Evolutionary conservation across 2,329 filamentous ascomycete genomes (phyloP), one percentile per base, ranked within the genome.

Genomic region (Aspergillus nomiae): DNA sequence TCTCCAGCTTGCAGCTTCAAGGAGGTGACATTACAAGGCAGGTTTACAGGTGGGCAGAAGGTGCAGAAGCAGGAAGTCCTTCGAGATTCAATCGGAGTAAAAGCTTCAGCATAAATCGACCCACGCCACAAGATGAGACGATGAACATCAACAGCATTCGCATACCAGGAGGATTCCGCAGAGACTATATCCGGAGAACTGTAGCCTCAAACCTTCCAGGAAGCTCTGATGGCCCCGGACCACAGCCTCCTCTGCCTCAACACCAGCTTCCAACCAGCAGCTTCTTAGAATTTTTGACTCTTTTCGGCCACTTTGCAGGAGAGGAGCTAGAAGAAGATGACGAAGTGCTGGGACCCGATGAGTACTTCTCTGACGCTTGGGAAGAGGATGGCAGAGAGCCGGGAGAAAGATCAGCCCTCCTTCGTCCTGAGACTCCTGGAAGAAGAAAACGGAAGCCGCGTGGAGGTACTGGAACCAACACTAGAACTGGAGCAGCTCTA

Each of bases 281-380:
- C 78, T 99, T 99, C 75, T 86, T 99, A 63, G 96, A 99, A 76
- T 99, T 99, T 72, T 77, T 99, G 57, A 94, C 92, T 9, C 86
- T 99, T 34, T 99, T 97, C 71, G 95, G 95, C 4, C 95, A 99
- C 80, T 99, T 99, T 76, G 95, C 95, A 2, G 95, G 95, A 79
- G 95, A 99, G 78, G 91, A 97, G 74, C 85, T 99, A 14, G 94
- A 97, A 76, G 95, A 99, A 78, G 95, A 98, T 70, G 95, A 98
- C 70, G 94, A 98, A 77, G 92, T 89, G 1, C 82, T 97, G 16
- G 88, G 86, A 6, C 92, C 92, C 1, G 91, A 96, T 75, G 94
- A 97, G 74, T 97, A 97, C 78, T 97, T 97, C 75, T 94, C 92
- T 0, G 91, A 91, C 69, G 84, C 88, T 26, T 89, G 89, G 63